phyloP scores from a whole-genome alignment of 1,139 yeast species.

The Yamadazyma conglobata region DNA sequence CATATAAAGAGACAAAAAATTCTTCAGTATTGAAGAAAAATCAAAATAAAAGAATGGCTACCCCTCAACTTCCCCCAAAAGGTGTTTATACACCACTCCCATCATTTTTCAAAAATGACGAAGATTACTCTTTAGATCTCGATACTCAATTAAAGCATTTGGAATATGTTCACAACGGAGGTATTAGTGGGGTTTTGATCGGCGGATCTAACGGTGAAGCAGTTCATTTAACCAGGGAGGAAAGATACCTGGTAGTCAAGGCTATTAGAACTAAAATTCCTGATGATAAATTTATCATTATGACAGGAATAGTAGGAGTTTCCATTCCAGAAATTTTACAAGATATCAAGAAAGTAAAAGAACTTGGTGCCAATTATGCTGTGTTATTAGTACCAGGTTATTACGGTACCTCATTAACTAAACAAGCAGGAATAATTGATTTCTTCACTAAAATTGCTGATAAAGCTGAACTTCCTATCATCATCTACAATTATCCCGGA shows the following conservation, averaged over 20 bases:
- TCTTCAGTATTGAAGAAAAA: no score
- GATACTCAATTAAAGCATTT: conserved; percentile 42
- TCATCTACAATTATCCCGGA: conserved; percentile 51
- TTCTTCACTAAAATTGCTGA: conserved; percentile 44
- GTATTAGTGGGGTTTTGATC: conserved; percentile 42
- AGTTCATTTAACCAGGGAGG: conserved; percentile 30
- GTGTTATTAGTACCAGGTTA: conserved; percentile 30
- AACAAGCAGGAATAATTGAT: conserved; percentile 37
- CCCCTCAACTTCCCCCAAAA: conserved; percentile 10
- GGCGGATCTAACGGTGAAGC: conserved; percentile 46
- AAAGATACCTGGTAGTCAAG: conserved; percentile 22
- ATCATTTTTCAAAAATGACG: conserved; percentile 43
- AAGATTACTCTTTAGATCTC: conserved; percentile 36
- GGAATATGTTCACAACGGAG: conserved; percentile 31
- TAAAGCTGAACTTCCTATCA: conserved; percentile 36
- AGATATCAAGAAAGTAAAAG: conserved; percentile 14
- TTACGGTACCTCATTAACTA: conserved; percentile 29
- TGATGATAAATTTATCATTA: conserved; percentile 20
- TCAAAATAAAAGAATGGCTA: no score
- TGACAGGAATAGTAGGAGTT: conserved; percentile 31
- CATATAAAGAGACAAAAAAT: no score
- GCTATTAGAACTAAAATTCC: conserved; percentile 18
- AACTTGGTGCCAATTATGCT: conserved; percentile 28
- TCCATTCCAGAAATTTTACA: conserved; percentile 14
- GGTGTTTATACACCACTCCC: conserved; percentile 48